Percentiles rank a stretch among this genome's conserved stretches.
phyloP scores from a whole-genome alignment of 139 green algal genomes.

The Picochlorum sp. region DNA sequence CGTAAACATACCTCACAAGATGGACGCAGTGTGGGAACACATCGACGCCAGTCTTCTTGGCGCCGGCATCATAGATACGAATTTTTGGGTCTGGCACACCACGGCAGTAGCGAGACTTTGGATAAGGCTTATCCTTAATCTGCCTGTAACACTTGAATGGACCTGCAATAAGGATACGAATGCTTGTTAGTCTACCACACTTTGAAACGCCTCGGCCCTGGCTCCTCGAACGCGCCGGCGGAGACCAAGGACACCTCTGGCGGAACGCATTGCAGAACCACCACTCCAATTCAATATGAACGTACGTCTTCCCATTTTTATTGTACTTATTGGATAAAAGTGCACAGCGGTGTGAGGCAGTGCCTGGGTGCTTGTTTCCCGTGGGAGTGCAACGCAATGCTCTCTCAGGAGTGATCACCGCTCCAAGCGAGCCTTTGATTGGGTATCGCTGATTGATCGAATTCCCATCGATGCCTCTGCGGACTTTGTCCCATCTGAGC shows the following conservation, averaged over 20 bases:
- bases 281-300: background rate
- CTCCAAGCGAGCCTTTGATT: no score
- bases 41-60: constrained; percentile 90
- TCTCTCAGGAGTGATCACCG: no score
- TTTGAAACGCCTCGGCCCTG: background rate
- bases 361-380: no score
- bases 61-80: constrained; percentile 95
- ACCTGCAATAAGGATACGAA: constrained; percentile 32
- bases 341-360: background rate
- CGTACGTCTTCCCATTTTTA: constrained; percentile 11
- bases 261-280: background rate
- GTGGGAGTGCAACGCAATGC: no score
- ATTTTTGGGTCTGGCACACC: constrained; percentile 99
- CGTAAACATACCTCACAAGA: constrained; percentile 69
- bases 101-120: constrained; percentile 97
- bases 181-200: background rate
- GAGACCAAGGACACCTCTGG: background rate
- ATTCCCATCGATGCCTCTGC: no score
- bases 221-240: no score
- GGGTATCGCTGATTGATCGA: no score
- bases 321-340: background rate
- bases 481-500: no score
- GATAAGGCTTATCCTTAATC: constrained; percentile 99
- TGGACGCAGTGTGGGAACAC: constrained; percentile 93
- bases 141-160: constrained; percentile 90